phyloP scores from a whole-genome alignment of 495 filamentous ascomycete species.

The Daldinia decipiens region DNA sequence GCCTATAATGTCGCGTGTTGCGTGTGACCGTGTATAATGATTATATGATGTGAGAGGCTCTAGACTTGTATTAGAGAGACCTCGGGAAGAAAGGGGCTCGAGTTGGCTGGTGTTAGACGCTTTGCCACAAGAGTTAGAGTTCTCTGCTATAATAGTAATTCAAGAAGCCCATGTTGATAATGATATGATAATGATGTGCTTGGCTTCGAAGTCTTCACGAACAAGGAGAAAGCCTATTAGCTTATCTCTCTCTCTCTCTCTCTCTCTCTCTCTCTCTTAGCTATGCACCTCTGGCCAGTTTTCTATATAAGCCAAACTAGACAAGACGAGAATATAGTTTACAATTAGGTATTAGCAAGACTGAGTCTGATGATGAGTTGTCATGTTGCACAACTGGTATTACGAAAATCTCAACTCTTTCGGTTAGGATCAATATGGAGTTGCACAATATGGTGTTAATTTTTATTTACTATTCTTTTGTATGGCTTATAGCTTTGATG shows the following conservation, averaged over 20 bases:
- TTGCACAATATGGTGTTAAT: not conserved
- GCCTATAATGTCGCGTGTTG: not conserved
- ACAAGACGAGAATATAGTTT: no score
- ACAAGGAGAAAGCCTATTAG: not conserved
- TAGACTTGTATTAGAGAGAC: not conserved
- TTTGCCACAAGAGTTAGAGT: not conserved
- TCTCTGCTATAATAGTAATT: not conserved
- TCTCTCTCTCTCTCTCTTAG: no score
- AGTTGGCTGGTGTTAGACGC: not conserved
- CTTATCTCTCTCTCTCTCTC: no score
- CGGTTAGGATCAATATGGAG: no score
- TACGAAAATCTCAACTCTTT: no score
- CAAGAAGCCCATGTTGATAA: not conserved
- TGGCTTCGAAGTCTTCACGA: not conserved
- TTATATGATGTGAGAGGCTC: not conserved
- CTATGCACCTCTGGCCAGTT: no score
- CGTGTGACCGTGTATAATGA: slow-evolving; percentile 4
- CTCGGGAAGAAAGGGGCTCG: not conserved
- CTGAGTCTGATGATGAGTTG: no score
- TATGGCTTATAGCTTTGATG: not conserved
- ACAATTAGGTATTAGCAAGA: no score
- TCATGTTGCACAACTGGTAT: no score
- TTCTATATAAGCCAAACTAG: no score
- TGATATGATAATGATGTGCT: not conserved
- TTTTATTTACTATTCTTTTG: not conserved